Evolutionary conservation across 208 protist species (phyloP).

Genomic region (Endotrypanum monterogeii): DNA sequence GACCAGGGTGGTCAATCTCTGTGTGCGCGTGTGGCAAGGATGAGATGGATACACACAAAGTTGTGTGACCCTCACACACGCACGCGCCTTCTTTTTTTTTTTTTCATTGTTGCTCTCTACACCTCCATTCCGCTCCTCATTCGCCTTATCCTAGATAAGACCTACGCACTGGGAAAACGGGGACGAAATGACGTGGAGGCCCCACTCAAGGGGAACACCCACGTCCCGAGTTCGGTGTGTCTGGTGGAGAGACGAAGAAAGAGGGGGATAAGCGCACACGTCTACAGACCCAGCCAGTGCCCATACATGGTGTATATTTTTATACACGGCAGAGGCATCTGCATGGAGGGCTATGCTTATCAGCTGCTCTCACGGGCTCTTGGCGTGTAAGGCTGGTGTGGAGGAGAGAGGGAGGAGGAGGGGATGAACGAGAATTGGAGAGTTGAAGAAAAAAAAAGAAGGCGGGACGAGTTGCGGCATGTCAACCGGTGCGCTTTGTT

Average conservation of each 20-base stretch:
- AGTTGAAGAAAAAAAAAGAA: not conserved
- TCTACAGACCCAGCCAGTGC: not conserved
- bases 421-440: not conserved
- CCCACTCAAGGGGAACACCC: not conserved
- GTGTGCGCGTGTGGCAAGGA: not conserved
- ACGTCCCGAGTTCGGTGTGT: not conserved
- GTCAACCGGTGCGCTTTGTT: no score
- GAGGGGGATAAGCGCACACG: no score
- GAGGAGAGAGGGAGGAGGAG: no score
- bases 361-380: no score
- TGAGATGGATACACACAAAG: not conserved
- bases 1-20: not conserved
- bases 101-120: no score
- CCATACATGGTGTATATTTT: slow-evolving; percentile 10
- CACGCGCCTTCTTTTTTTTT: no score
- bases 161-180: not conserved
- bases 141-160: not conserved
- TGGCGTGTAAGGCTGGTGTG: no score
- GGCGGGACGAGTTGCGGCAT: no score
- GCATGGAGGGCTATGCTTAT: no score
- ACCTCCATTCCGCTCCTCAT: not conserved
- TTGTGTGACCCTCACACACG: not conserved
- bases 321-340: not conserved
- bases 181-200: not conserved
- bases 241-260: no score